A percentile compares a stretch with the other conserved stretches of the same genome.
Conservation (phyloP, 495 filamentous ascomycete genomes). For the Mycothermus thermophilus region DNA sequence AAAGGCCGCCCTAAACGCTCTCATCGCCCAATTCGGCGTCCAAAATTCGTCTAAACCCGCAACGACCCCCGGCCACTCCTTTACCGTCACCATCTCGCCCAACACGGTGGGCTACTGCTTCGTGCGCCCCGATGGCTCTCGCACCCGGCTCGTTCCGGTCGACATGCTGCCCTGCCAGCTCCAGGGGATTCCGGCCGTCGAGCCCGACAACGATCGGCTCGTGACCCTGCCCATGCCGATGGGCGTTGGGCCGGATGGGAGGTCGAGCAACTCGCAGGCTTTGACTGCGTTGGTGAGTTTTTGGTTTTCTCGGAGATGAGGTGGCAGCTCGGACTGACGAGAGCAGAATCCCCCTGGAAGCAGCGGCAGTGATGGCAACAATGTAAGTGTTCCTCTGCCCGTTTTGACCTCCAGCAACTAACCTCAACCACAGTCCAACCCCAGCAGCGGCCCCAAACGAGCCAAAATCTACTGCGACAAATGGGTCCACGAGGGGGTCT, state of each 20-base stretch:
- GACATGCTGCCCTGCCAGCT: slow-evolving; percentile 44
- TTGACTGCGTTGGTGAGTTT: slow-evolving; percentile 12
- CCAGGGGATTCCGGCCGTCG: slow-evolving; percentile 18
- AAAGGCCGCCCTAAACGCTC: no score
- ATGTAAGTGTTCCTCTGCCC: slow-evolving; percentile 16
- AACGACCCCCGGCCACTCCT: no score
- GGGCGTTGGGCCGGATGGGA: slow-evolving; percentile 20
- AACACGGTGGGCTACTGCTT: slow-evolving; percentile 34
- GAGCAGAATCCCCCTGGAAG: neutral
- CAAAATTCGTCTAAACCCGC: no score
- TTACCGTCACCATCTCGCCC: neutral
- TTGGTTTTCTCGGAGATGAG: neutral
- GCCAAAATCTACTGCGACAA: slow-evolving; percentile 70
- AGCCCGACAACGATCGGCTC: slow-evolving; percentile 22
- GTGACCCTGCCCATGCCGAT: slow-evolving; percentile 28
- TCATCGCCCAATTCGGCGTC: no score
- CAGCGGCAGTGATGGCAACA: slow-evolving; percentile 16
- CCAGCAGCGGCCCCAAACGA: slow-evolving; percentile 18
- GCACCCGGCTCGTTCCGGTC: slow-evolving; percentile 49
- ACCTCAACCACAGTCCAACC: neutral
- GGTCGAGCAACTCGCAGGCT: slow-evolving; percentile 18
- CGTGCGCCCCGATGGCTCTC: slow-evolving; percentile 40
- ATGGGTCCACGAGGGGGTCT: slow-evolving; percentile 73
- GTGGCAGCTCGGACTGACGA: neutral
- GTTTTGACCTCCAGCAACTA: neutral